Conservation (phyloP, 164 flowering plant species). For the Amborella trichopoda region DNA sequence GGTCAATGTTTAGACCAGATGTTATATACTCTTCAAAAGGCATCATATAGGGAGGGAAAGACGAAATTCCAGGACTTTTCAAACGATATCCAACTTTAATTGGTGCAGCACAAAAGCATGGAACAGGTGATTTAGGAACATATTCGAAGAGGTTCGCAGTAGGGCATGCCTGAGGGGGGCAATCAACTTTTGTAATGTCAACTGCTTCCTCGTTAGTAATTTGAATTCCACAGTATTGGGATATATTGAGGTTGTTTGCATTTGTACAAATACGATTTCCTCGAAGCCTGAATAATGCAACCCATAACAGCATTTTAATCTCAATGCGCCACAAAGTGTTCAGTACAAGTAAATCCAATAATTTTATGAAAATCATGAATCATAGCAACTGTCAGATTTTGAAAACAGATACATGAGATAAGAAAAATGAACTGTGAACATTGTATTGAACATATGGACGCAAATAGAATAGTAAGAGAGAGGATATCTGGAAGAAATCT, state of each 20-base stretch:
- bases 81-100: conserved; percentile 65
- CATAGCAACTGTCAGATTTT: too few species aligned
- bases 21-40: conserved; percentile 38
- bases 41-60: conserved; percentile 33
- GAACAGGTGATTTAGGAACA: conserved; percentile 25
- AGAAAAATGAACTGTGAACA: too few species aligned
- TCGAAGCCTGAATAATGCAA: conserved; percentile 40
- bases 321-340: too few species aligned
- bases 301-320: too few species aligned
- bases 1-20: conserved; percentile 32
- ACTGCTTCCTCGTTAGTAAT: conserved; percentile 5
- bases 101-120: conserved; percentile 74
- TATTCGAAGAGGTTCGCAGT: conserved; percentile 26
- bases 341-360: too few species aligned
- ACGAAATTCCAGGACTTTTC: conserved; percentile 79
- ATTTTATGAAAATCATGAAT: too few species aligned
- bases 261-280: conserved; percentile 57
- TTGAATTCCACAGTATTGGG: conserved; percentile 29
- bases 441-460: too few species aligned
- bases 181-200: conserved; percentile 9
- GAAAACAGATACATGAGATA: too few species aligned
- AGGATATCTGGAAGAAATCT: too few species aligned
- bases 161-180: conserved; percentile 43
- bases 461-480: too few species aligned
- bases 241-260: conserved; percentile 27